These are phyloP conservation scores for Beauveria bassiana DNA, from an alignment of 2,329 filamentous ascomycete genomes.

Conservation along the genomic window DNA sequence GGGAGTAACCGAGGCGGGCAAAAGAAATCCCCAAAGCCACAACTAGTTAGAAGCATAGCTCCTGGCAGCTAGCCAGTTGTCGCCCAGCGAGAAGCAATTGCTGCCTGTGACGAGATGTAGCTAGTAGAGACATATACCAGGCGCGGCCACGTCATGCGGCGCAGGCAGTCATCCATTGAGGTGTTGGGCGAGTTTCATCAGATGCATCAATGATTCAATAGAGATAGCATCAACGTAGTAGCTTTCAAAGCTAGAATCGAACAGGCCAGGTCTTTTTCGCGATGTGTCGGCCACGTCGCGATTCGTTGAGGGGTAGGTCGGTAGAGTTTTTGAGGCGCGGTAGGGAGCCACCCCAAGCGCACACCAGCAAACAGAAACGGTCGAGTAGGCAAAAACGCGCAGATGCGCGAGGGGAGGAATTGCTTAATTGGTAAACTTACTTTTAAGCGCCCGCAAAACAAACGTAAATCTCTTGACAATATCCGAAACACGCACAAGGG, in stretches of 20 bases:
- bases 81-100: not conserved
- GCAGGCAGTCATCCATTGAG: not conserved
- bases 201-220: not conserved
- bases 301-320: slow-evolving; percentile 14
- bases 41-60: not conserved
- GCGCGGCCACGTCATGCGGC: slow-evolving; percentile 5
- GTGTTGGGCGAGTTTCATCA: not conserved
- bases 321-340: slow-evolving; percentile 13
- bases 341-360: slow-evolving; percentile 13
- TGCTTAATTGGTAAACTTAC: slow-evolving; percentile 33
- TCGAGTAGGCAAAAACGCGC: slow-evolving; percentile 13
- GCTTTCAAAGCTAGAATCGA: not conserved
- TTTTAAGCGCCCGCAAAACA: slow-evolving; percentile 47
- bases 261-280: not conserved
- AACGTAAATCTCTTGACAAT: slow-evolving; percentile 35
- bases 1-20: not conserved
- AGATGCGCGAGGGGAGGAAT: not conserved
- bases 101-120: not conserved
- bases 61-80: not conserved
- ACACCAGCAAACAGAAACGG: slow-evolving; percentile 15
- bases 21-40: not conserved
- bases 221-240: not conserved
- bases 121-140: not conserved
- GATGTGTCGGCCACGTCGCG: slow-evolving; percentile 2
- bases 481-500: slow-evolving; percentile 39